phyloP scores from a whole-genome alignment of 306 rosid species.

The Nissolia schottii region DNA sequence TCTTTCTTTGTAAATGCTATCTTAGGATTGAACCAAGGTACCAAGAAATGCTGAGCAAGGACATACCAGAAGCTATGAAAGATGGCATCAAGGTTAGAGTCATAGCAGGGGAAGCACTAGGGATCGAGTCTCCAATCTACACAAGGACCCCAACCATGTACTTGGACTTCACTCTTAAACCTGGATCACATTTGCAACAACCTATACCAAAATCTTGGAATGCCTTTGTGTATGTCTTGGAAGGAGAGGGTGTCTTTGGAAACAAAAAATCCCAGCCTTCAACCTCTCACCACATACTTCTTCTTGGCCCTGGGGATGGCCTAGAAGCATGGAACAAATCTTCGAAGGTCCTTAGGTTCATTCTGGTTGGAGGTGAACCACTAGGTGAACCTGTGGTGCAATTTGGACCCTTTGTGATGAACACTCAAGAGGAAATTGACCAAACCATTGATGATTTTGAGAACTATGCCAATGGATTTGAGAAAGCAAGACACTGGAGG shows the following conservation, averaged over 20 bases:
- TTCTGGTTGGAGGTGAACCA: conserved; percentile 86
- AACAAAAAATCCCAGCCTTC: conserved; percentile 37
- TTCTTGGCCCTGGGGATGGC: conserved; percentile 76
- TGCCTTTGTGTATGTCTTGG: conserved; percentile 78
- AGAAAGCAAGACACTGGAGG: conserved; percentile 90
- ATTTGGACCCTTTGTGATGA: conserved; percentile 98
- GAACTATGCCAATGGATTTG: conserved; percentile 79
- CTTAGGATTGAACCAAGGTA: conserved; percentile 89
- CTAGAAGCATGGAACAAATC: conserved; percentile 85
- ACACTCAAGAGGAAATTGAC: conserved; percentile 79
- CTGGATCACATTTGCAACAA: conserved; percentile 68
- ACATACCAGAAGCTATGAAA: conserved; percentile 54
- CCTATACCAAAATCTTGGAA: conserved; percentile 79
- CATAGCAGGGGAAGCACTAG: conserved; percentile 91
- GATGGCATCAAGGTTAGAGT: conserved; percentile 85
- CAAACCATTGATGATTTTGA: conserved; percentile 89
- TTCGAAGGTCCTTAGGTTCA: conserved; percentile 59
- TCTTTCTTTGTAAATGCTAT: neutral
- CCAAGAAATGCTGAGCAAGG: conserved; percentile 78
- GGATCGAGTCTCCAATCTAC: conserved; percentile 73
- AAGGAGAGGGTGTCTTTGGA: conserved; percentile 89
- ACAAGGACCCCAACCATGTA: conserved; percentile 95
- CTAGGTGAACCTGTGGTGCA: conserved; percentile 74
- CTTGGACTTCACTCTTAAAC: conserved; percentile 79
- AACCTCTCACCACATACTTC: conserved; percentile 69